Base-by-base conservation (phyloP, 371 early-diverging fungal genomes). In the Apophysomyces sp. region DNA sequence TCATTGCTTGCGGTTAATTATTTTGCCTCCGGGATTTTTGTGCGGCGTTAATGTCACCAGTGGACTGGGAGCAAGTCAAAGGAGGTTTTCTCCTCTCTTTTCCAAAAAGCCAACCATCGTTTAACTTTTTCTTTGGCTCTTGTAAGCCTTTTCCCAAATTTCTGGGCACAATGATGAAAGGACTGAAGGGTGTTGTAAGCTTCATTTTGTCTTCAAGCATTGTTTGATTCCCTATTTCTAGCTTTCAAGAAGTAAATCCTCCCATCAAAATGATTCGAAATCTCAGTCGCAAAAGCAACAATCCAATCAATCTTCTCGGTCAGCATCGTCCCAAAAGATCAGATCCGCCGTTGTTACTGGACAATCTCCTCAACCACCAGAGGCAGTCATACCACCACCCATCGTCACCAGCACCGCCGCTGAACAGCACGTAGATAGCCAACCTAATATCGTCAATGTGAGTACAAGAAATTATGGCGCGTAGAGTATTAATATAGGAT, bases 161-260 rank as follows among this genome's bases (percentile, higher is more conserved):
- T 57, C 41, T 57, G 58, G 58, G 41, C 62, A 69, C 54, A 58
- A 77, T 77, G 77, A 72, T 77, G 49, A 77, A 77, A 61, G 77
- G 77, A 58, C 61, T 77, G n/a, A 77, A 77, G 65, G 74, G 72
- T 51, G 77, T 69, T 61, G 77, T 77, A 72, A 66, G 74, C 67
- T 30, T 28, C 41, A 32, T 37, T 13, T 30, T 21, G 26, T 41
- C 41, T 24, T 28, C 5, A 24, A 9, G 34, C 44, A 28, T 28
- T 18, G 37, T 41, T 12, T 51, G 30, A 16, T 36, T 52, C 26
- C 16, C 29, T n/a, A 16, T 36, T 21, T 12, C 32, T 57, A 78
- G 78, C 71, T 78, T 66, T 73, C 73, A n/a, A 74, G 75, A 59
- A 70, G 60, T 52, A 68, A 68, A 67, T 63, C 74, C 27, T 52